phyloP scores from a whole-genome alignment of 306 rosid species.

The Malus asiatica region DNA sequence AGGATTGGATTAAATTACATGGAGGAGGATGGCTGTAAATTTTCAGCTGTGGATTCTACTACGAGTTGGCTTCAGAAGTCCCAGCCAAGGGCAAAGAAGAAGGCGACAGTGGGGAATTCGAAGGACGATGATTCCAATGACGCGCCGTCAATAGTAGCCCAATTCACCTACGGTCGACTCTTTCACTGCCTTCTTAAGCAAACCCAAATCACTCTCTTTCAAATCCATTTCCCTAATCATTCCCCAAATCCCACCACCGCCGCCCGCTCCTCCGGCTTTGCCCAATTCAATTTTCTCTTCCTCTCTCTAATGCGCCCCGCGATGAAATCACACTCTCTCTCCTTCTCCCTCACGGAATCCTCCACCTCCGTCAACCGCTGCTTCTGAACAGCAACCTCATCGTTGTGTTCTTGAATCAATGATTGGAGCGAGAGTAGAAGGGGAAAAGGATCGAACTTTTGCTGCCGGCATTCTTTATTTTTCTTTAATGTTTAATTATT shows the following conservation, averaged over 20 bases:
- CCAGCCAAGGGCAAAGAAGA: slow-evolving; percentile 25
- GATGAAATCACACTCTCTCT: not conserved
- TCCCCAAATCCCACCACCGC: too few species aligned
- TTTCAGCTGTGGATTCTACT: slow-evolving; percentile 40
- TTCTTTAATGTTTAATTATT: too few species aligned
- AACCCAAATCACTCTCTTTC: not conserved
- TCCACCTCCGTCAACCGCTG: slow-evolving; percentile 12
- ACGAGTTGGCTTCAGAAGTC: slow-evolving; percentile 48
- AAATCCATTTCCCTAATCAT: not conserved
- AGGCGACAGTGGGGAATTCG: slow-evolving; percentile 15
- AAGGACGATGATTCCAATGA: slow-evolving; percentile 19
- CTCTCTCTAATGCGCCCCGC: not conserved
- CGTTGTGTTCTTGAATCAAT: slow-evolving; percentile 21
- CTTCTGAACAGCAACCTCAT: slow-evolving; percentile 27
- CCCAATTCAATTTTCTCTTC: not conserved
- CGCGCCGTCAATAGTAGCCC: slow-evolving; percentile 29
- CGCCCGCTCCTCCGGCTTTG: not conserved
- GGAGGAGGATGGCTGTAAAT: slow-evolving; percentile 10
- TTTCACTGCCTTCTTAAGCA: not conserved
- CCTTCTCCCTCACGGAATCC: slow-evolving; percentile 1
- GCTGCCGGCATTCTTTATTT: too few species aligned
- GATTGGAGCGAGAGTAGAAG: not conserved
- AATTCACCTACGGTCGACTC: not conserved
- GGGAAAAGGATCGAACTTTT: too few species aligned
- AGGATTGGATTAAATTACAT: not conserved